Base-by-base conservation (phyloP, 2,329 filamentous ascomycete species). In the Colletotrichum coccodes region DNA sequence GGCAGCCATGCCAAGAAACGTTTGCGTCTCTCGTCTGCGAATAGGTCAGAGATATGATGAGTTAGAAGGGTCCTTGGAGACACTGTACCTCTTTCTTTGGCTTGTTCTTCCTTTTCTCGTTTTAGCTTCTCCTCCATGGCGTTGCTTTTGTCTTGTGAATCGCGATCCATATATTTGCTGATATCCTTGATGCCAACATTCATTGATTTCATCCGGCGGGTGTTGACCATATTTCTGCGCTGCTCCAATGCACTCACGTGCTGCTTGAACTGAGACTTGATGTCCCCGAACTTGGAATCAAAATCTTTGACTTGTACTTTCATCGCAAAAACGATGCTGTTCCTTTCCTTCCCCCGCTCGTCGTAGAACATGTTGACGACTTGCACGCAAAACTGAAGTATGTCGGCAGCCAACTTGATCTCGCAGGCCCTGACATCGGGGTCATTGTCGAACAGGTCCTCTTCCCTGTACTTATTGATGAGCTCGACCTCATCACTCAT, bases 221-320 rank as follows among this genome's bases (percentile, higher is more conserved):
- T 36, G 44, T 28, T 42, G 18, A 30, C 14, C 28, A 64, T 14
- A 9, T n/a, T 23, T n/a, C 44, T 50, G 5, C 61, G 28, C 1
- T 59, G 58, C 16, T 58, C 26, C 3, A 64, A 7, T 2, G 46
- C 21, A 12, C 1, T 8, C 8, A 60, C 0, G 12, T 65, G 62
- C 14, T 7, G 6, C 8, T 54, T 26, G 14, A 47, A 65, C 3
- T 65, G 14, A 2, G 46, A 16, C 30, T 54, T 53, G 12, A 60
- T 23, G 8, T 65, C 47, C 5, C 47, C 46, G 12, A 65, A 60
- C 1, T 38, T 46, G 4, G 21, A 18, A 2, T 65, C 56, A 7
- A 65, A 65, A n/a, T 46, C 46, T 21, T 65, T 65, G 16, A 16
- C 26, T 12, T 46, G 38, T 3, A 28, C 16, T 11, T 54, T 65